Base-by-base conservation (phyloP, 1,139 yeast species). In the Wickerhamomyces sp. region DNA sequence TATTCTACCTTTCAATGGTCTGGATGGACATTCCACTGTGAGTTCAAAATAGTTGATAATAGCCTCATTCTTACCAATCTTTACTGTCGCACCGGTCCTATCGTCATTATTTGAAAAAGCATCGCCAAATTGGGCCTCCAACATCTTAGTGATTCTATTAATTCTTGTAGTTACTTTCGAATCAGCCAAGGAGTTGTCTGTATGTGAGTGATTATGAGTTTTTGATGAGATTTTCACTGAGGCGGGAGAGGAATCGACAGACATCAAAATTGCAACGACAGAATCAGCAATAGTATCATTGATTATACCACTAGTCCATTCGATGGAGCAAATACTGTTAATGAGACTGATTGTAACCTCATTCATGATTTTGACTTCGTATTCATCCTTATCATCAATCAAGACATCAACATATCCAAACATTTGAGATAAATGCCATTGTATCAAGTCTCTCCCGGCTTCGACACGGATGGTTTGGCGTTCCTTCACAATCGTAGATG, bases 221-320 rank as follows among this genome's bases (percentile, higher is more conserved):
- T 70, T 69, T 4, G 94, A 77, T 11, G 95, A 78, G 42, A 87
- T 58, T 53, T 88, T 91, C 19, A 91, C 96, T 5, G 96, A 86
- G 0, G 96, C 95, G 4, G 96, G 96, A 0, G 96, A 81, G 0
- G 96, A 81, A 55, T 91, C 98, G 28, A 91, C 93, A 28, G 95
- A 85, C 57, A 91, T 72, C 24, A 91, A 62, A 29, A 91, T 87
- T 1, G 96, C 96, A 41, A 93, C 73, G 3, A 88, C 86, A 28
- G 96, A 82, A 54, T 91, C 99, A 0, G 98, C 98, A 47, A 91
- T 75, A 0, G 96, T 83, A 51, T 91, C 98, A 37, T 87, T 89
- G 67, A 88, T 76, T 36, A 86, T 69, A 43, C 89, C 93, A 46
- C 94, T 91, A 18, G 79, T 75, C 99, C 99, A 91, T 57, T 87